Base-by-base conservation (phyloP, 1,139 yeast species). In the Pichia terricola region DNA sequence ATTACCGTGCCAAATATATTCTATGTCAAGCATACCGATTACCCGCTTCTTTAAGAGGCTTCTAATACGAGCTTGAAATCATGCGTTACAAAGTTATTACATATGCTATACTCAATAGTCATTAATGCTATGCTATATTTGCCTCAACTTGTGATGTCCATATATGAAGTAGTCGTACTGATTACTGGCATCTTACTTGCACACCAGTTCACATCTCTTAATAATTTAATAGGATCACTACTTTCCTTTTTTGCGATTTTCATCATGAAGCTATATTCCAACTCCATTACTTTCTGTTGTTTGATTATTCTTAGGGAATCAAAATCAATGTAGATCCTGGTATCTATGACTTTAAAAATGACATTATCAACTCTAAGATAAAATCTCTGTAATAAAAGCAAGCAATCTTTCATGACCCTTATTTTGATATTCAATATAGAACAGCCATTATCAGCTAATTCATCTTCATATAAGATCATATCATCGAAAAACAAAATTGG, bases 371-470 rank as follows among this genome's bases (percentile, higher is more conserved):
- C 94, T 40, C 98, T 71, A 48, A 91, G 64, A 61, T 86, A 91
- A 54, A 89, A 76, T 40, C 98, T 72, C 44, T 81, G 76, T 41
- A 91, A 68, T 35, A 91, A 53, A 38, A 91, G 66, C 49, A 91
- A 61, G 48, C 96, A 76, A 41, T 81, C 75, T 5, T 82, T 81
- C 97, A 91, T 94, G 3, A 88, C 96, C 52, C 99, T 68, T 30
- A 94, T 76, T 61, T 88, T 88, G 32, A 81, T 79, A 43, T 80
- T 77, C 44, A 86, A 65, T 45, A 86, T 73, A 0, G 94, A 79
- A 28, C 87, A 83, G 4, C 99, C 99, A 61, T 91, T 91, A 62
- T 91, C 99, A 3, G 95, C 98, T 46, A 91, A 69, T 60, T 91
- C 99, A 58, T 91, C 98, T 60, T 91, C 99, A 59, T 77, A 94